Evolutionary conservation across 1,139 yeast species (phyloP), one percentile per base, ranked within the genome.

Genomic region (Barnettozyma hawaiiensis): DNA sequence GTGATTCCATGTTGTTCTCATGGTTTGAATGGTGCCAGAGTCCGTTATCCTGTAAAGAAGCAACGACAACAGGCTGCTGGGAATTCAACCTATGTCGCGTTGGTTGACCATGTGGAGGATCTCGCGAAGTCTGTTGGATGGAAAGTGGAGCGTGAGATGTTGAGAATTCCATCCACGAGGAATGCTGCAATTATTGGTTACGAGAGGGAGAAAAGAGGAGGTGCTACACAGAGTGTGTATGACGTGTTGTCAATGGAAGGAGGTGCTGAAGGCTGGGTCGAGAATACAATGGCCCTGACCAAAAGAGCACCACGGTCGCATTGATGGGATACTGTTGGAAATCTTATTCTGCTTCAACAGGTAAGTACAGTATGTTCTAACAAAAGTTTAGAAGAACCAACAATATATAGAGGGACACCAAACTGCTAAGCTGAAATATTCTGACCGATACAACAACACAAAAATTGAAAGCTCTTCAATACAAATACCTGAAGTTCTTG

Each of bases 1-100:
- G 96, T 89, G 7, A 85, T 92, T 33, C 97, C 98, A 3, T 92
- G 98, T 60, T 92, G 98, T 61, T 87, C 97, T 0, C 96, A 92
- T 61, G 77, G 85, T 1, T 70, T 90, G 32, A 75, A 81, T 11
- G 98, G 97, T 3, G 78, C 79, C 19, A 80, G 79, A 53, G 69
- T 74, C 7, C 68, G 97, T 52, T 90, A 75, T 55, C 65, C 78
- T 3, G 67, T 82, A 12, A 41, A 61, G 58, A 55, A 50, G 53
- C 47, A 60, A 51, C 33, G 33, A 21, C 33, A 14, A 43, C 7
- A 37, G 47, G 11, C 39, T 47, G 19, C 53, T 31, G 61, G 57
- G 38, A 60, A 63, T 3, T 65, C 72, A 3, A 68, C 71, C 27
- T 90, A 89, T 60, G 90, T 89, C 0, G 81, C 92, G 0, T 68